Evolutionary conservation across 305 asterid genomes (phyloP).

Genomic region (Ilex paraguariensis): DNA sequence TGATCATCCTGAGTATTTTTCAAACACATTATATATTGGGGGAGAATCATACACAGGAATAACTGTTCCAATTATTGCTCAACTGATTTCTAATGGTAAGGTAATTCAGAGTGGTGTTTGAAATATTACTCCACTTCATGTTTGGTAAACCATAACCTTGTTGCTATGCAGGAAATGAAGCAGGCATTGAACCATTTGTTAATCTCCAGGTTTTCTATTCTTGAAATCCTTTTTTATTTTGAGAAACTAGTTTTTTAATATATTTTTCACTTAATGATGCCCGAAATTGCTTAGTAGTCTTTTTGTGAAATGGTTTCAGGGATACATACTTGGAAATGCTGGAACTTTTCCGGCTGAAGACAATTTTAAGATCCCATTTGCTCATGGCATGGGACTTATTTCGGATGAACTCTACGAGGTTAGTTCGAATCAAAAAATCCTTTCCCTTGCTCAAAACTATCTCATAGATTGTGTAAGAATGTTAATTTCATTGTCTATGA

Average conservation of each 20-base stretch:
- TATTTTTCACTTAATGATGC: too few relatives aligned
- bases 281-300: too few relatives aligned
- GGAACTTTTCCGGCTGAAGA: not conserved
- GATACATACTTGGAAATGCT: slow-evolving; percentile 15
- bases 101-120: not conserved
- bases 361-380: slow-evolving; percentile 18
- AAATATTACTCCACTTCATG: not conserved
- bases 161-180: slow-evolving; percentile 14
- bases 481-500: not conserved
- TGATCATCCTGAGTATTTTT: slow-evolving; percentile 9
- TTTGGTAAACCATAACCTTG: not conserved
- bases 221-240: not conserved
- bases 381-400: slow-evolving; percentile 35
- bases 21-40: slow-evolving; percentile 13
- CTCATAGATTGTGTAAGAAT: not conserved
- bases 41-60: slow-evolving; percentile 20
- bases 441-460: not conserved
- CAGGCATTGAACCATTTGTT: slow-evolving; percentile 12
- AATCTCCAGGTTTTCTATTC: slow-evolving; percentile 10
- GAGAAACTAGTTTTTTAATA: not conserved
- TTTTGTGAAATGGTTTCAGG: slow-evolving; percentile 6
- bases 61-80: slow-evolving; percentile 14
- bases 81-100: slow-evolving; percentile 16
- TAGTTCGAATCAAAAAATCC: not conserved
- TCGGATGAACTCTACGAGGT: slow-evolving; percentile 24